These are phyloP conservation scores for Dorcoceras hygrometricum DNA, from an alignment of 257 asterid genomes.

Conservation along the genomic window DNA sequence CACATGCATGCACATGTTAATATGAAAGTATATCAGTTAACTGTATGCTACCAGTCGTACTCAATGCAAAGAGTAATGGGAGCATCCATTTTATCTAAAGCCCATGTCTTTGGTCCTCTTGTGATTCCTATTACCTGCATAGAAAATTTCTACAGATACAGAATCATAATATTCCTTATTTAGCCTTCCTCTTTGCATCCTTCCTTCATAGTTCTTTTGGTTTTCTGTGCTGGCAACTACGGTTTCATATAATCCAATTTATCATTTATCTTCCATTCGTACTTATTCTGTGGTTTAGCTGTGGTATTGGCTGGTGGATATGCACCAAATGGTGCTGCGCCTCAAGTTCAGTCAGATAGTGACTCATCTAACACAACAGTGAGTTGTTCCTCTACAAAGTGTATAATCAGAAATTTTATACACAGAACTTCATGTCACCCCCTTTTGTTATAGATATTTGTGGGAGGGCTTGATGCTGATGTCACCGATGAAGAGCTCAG, in stretches of 20 bases:
- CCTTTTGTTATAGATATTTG: slow-evolving; percentile 47
- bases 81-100: neutral
- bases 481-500: slow-evolving; percentile 85
- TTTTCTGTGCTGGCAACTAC: neutral
- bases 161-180: neutral
- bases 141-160: neutral
- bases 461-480: slow-evolving; percentile 81
- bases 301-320: slow-evolving; percentile 80
- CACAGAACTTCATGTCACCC: slow-evolving; percentile 1
- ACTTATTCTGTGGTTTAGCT: slow-evolving; percentile 43
- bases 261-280: slow-evolving; percentile 19
- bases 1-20: neutral
- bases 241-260: slow-evolving; percentile 15
- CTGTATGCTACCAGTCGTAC: neutral
- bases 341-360: slow-evolving; percentile 58
- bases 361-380: slow-evolving; percentile 90
- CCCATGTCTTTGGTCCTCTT: slow-evolving; percentile 4
- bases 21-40: neutral
- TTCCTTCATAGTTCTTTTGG: neutral
- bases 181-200: slow-evolving; percentile 2
- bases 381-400: slow-evolving; percentile 38
- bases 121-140: neutral
- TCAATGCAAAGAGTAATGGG: neutral
- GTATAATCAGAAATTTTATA: slow-evolving; percentile 11
- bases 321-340: slow-evolving; percentile 54